Conservation (phyloP, 768 basidiomycete species). For the Pleurotus tuber-regium region DNA sequence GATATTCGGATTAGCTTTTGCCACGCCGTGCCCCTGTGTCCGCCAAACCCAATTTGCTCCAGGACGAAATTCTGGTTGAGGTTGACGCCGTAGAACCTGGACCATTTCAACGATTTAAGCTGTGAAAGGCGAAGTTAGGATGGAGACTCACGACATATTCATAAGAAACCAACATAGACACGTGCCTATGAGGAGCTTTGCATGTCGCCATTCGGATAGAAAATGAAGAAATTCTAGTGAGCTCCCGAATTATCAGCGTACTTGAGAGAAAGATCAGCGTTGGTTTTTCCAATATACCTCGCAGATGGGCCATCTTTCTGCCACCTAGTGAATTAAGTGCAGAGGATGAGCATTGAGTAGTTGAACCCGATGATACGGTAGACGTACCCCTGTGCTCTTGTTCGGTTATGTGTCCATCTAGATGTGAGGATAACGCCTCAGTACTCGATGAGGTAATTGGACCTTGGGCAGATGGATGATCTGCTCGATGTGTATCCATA, state of each 20-base stretch:
- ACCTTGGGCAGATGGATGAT: slow-evolving; percentile 22
- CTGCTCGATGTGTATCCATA: slow-evolving; percentile 44
- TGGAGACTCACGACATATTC: slow-evolving; percentile 53
- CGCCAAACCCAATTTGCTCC: slow-evolving; percentile 66
- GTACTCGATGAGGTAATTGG: too few relatives aligned
- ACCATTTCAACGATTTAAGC: background rate
- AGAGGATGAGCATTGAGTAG: slow-evolving; percentile 26
- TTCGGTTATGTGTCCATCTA: too few relatives aligned
- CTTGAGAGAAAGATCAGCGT: background rate
- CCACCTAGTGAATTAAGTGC: background rate
- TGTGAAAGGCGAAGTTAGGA: background rate
- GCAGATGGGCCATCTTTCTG: slow-evolving; percentile 32
- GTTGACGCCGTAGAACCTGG: slow-evolving; percentile 72
- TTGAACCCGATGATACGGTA: too few relatives aligned
- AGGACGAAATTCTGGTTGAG: slow-evolving; percentile 75
- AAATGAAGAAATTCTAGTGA: slow-evolving; percentile 57
- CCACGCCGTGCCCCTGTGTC: slow-evolving; percentile 55
- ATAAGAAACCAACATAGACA: slow-evolving; percentile 72
- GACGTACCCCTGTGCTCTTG: too few relatives aligned
- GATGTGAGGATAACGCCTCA: too few relatives aligned
- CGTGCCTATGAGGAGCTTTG: slow-evolving; percentile 66
- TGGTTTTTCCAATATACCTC: slow-evolving; percentile 33
- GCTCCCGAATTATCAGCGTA: background rate
- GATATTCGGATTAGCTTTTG: slow-evolving; percentile 64
- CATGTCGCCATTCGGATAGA: slow-evolving; percentile 71